Conservation (phyloP, 1,284 basidiomycete genomes). For the Porodaedalea pini region DNA sequence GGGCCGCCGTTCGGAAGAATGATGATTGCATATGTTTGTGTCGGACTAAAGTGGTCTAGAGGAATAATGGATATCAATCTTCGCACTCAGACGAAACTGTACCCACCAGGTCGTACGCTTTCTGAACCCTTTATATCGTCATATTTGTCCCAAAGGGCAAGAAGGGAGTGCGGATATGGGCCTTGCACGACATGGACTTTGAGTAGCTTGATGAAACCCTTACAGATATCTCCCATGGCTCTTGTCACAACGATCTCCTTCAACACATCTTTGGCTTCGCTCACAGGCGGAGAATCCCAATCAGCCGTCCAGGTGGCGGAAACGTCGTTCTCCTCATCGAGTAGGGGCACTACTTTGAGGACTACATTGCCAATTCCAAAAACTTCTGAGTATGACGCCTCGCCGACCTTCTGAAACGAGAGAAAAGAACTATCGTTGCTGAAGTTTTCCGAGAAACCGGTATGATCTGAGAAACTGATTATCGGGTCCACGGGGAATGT, state of each 20-base stretch:
- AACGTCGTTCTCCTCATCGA: slow-evolving; percentile 40
- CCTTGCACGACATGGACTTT: slow-evolving; percentile 84
- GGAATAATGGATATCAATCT: neutral
- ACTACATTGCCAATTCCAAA: slow-evolving; percentile 84
- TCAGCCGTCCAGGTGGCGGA: slow-evolving; percentile 21
- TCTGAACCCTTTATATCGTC: slow-evolving; percentile 70
- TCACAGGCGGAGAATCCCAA: slow-evolving; percentile 60
- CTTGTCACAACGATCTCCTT: slow-evolving; percentile 87
- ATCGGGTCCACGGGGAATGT: slow-evolving; percentile 62
- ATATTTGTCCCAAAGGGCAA: slow-evolving; percentile 87
- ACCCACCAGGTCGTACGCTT: slow-evolving; percentile 80
- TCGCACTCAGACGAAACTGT: neutral
- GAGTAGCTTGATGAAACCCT: slow-evolving; percentile 75
- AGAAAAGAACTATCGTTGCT: slow-evolving; percentile 22
- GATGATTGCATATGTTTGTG: slow-evolving; percentile 85
- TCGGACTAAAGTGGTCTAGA: slow-evolving; percentile 60
- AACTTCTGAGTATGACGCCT: slow-evolving; percentile 98
- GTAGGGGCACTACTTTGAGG: slow-evolving; percentile 81
- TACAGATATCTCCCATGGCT: slow-evolving; percentile 68
- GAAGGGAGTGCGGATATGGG: slow-evolving; percentile 72
- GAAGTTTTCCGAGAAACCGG: slow-evolving; percentile 29
- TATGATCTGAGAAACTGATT: slow-evolving; percentile 40
- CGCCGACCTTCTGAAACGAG: slow-evolving; percentile 81
- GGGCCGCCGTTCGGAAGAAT: slow-evolving; percentile 85
- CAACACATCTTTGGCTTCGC: slow-evolving; percentile 72